Conservation (phyloP, 208 protist species). For the Wallacemonas sp. region DNA sequence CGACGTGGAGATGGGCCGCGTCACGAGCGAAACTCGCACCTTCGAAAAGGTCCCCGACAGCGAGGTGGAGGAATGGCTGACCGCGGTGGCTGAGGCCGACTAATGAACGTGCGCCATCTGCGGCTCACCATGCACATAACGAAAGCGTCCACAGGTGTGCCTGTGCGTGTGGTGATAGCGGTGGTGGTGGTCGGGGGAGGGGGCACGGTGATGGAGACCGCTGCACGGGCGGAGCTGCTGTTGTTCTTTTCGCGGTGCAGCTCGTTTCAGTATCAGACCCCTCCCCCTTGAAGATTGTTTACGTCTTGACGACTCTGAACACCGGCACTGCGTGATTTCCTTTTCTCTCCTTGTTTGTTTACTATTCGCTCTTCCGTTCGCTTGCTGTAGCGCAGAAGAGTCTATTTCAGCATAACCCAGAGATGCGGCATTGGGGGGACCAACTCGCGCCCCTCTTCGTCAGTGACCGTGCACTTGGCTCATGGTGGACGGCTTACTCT, state of each 20-base stretch:
- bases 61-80: slow-evolving; percentile 88
- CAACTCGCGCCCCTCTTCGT: too few species aligned
- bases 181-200: too few species aligned
- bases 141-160: not conserved
- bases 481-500: too few species aligned
- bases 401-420: not conserved
- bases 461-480: too few species aligned
- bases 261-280: too few species aligned
- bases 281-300: too few species aligned
- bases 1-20: slow-evolving; percentile 84
- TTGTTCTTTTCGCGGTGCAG: too few species aligned
- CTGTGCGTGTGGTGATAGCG: not conserved
- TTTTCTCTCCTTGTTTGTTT: slow-evolving; percentile 1
- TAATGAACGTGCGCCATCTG: slow-evolving; percentile 20
- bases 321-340: not conserved
- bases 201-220: too few species aligned
- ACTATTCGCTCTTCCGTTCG: not conserved
- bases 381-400: not conserved
- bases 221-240: too few species aligned
- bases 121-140: not conserved
- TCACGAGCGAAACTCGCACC: slow-evolving; percentile 23
- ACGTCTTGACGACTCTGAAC: not conserved
- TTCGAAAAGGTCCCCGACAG: slow-evolving; percentile 66
- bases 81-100: slow-evolving; percentile 83
- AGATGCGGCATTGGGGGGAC: too few species aligned